These are phyloP conservation scores for Heliosperma pusillum DNA, from an alignment of 148 eudicot species.

Conservation along the genomic window DNA sequence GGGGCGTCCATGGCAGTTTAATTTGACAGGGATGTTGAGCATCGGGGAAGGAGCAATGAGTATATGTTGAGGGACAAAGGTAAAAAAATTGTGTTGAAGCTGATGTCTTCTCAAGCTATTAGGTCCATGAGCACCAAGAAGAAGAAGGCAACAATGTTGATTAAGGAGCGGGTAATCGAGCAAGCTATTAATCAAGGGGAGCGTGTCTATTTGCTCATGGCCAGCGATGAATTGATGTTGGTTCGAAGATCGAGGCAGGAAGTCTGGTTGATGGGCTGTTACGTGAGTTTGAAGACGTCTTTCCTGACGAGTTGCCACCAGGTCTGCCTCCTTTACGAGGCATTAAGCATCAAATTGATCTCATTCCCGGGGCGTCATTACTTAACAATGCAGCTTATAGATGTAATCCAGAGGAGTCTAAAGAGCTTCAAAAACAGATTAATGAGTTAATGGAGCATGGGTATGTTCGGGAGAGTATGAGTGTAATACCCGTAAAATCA, in stretches of 20 bases:
- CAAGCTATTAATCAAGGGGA: neutral
- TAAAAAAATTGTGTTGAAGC: neutral
- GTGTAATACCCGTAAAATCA: too few relatives aligned
- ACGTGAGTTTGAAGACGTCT: neutral
- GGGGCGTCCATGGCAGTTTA: neutral
- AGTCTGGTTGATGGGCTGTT: neutral
- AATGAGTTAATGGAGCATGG: neutral
- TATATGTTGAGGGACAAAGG: neutral
- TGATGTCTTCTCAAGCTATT: neutral
- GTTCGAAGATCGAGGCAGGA: neutral
- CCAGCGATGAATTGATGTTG: neutral
- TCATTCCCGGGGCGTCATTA: neutral
- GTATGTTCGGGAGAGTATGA: neutral
- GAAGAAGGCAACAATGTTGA: neutral
- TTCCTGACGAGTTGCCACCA: constrained; percentile 3
- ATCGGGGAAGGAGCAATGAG: neutral
- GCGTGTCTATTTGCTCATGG: neutral
- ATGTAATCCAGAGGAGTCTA: neutral
- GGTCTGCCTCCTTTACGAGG: neutral
- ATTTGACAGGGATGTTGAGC: neutral
- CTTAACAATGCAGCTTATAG: neutral
- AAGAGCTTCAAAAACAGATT: neutral
- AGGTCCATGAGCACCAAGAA: neutral
- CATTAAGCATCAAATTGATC: constrained; percentile 3
- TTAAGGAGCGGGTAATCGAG: neutral